A percentile compares a stretch with the other conserved stretches of the same genome.
Conservation (phyloP, 169 alveolate species). For the Amoebophrya sp. region DNA sequence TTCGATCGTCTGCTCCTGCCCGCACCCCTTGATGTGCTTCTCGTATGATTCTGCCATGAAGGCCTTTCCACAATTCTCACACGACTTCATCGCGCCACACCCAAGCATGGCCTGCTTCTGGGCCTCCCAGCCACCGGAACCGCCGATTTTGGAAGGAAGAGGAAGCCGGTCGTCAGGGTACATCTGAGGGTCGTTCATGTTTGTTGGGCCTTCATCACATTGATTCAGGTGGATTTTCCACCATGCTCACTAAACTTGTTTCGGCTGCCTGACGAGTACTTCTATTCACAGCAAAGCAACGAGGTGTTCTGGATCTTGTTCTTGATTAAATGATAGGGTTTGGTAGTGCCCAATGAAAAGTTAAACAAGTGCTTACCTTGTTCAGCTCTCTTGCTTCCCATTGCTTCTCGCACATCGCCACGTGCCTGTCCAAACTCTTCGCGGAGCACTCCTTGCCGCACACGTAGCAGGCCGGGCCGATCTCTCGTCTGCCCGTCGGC, state of each 20-base stretch:
- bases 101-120: background rate
- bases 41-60: background rate
- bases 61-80: background rate
- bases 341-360: no score
- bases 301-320: no score
- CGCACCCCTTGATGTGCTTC: background rate
- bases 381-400: background rate
- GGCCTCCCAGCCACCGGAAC: background rate
- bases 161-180: background rate
- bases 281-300: no score
- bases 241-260: no score
- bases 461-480: background rate
- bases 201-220: no score
- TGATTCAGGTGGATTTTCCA: no score
- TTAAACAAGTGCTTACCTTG: no score
- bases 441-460: background rate
- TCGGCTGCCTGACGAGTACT: no score
- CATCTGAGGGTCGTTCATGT: no score
- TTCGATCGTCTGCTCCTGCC: background rate
- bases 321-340: no score
- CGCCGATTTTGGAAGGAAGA: background rate
- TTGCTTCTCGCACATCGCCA: background rate
- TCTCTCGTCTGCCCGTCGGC: background rate
- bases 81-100: background rate
- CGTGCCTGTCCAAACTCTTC: background rate